Percentiles rank a stretch among this genome's conserved stretches.
Conservation (phyloP, 2,329 filamentous ascomycete genomes). For the Verticillium isaacii region DNA sequence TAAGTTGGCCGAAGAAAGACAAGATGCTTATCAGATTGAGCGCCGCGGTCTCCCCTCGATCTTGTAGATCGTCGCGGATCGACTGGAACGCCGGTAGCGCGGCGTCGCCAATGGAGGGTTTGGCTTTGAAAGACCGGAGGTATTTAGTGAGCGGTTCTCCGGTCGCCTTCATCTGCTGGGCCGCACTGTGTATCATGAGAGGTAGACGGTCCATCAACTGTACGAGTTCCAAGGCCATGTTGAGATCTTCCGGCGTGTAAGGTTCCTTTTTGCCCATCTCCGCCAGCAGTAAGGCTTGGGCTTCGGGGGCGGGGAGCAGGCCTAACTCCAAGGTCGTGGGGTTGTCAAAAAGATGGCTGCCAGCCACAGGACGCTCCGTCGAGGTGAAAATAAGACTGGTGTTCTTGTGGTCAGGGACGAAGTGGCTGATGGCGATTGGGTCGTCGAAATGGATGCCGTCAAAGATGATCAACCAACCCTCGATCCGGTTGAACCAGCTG, state of each 20-base stretch:
- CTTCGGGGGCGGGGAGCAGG: conserved; percentile 50
- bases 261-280: conserved; percentile 57
- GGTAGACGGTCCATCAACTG: conserved; percentile 60
- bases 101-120: conserved; percentile 42
- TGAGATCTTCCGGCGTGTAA: conserved; percentile 46
- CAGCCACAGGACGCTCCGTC: conserved; percentile 51
- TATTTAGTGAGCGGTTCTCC: conserved; percentile 58
- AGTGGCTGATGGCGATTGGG: conserved; percentile 46
- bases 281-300: conserved; percentile 54
- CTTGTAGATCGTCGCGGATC: conserved; percentile 44
- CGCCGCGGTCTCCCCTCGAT: conserved; percentile 44
- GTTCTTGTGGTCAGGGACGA: conserved; percentile 59
- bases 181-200: conserved; percentile 63
- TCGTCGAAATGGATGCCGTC: conserved; percentile 61
- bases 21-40: conserved; percentile 61
- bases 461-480: conserved; percentile 64
- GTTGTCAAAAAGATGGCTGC: conserved; percentile 54
- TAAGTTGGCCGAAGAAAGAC: conserved; percentile 59
- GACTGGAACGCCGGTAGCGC: conserved; percentile 41
- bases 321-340: conserved; percentile 52
- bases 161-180: conserved; percentile 55
- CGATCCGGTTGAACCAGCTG: conserved; percentile 54
- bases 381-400: conserved; percentile 67
- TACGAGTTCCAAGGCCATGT: conserved; percentile 57
- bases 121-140: conserved; percentile 49